Base-by-base conservation (phyloP, 1,284 basidiomycete species). In the Naganishia liquefaciens region DNA sequence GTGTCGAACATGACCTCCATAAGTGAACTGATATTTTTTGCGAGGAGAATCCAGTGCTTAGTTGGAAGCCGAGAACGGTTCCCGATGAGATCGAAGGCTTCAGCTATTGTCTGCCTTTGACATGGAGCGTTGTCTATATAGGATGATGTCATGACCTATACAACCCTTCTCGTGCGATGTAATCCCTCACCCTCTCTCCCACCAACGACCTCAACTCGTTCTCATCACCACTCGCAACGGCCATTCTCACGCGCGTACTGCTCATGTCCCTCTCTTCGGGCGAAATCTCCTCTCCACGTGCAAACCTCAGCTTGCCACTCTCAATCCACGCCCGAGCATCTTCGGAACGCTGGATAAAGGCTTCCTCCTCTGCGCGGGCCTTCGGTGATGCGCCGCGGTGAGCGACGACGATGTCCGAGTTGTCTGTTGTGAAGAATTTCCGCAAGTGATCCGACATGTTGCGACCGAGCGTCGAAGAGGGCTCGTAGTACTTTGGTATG, bases 351-450 rank as follows among this genome's bases (percentile, higher is more conserved):
- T 19, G 37, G 17, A 63, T 27, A n/a, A 50, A 66, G 25, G 73
- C 72, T 21, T 75, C 70, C 53, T 80, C 79, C 9, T 72, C 64
- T 39, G 64, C 69, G 37, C 69, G 68, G 54, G 68, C 75, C 66
- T 68, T 72, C 62, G 66, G 55, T 0, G 67, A 68, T 10, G 54
- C 71, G 2, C 75, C 72, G 17, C 91, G 83, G 15, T 84, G 80
- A 0, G 89, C 89, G 70, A 88, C 92, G 5, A 93, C 81, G 51
- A 97, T 79, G 19, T 81, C 80, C 3, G 88, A 88, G n/a, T 73
- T 68, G 68, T 87, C 84, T 17, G 62, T 50, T 0, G 65, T 61
- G 68, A 94, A 84, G 77, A 93, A 89, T 15, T 74, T 77, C n/a
- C 73, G 75, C 25, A 93, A 80, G 9, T 84, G 81, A 5, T 70